phyloP scores from a whole-genome alignment of 352 stramenopile genomes.

The Ophiocytium majus region DNA sequence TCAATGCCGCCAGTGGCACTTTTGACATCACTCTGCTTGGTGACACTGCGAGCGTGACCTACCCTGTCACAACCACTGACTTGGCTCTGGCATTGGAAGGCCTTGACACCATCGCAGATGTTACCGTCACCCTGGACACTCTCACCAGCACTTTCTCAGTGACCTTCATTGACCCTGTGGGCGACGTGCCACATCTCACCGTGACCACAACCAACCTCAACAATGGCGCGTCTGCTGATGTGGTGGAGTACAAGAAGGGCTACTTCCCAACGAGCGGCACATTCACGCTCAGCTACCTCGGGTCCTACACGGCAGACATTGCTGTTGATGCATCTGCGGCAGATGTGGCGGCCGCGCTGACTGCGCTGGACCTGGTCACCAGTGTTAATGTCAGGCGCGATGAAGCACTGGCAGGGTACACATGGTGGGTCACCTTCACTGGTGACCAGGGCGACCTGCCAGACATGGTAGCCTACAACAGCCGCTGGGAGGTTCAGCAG shows the following conservation, averaged over 20 bases:
- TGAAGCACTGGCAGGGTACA: slow-evolving; percentile 59
- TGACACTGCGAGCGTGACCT: slow-evolving; percentile 37
- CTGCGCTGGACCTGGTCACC: slow-evolving; percentile 65
- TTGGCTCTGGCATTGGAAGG: slow-evolving; percentile 64
- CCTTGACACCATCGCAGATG: slow-evolving; percentile 66
- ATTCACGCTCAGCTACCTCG: slow-evolving; percentile 86
- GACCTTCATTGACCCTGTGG: slow-evolving; percentile 84
- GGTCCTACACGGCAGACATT: slow-evolving; percentile 81
- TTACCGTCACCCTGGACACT: slow-evolving; percentile 68
- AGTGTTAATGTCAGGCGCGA: slow-evolving; percentile 64
- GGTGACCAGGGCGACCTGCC: slow-evolving; percentile 89
- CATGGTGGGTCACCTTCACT: slow-evolving; percentile 83
- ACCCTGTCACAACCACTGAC: slow-evolving; percentile 27
- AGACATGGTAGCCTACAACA: slow-evolving; percentile 74
- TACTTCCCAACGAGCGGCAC: slow-evolving; percentile 77
- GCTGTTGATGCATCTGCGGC: slow-evolving; percentile 78
- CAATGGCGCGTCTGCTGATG: slow-evolving; percentile 25
- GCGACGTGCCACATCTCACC: slow-evolving; percentile 74
- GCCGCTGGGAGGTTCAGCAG: slow-evolving; percentile 76
- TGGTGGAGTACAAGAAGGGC: slow-evolving; percentile 68
- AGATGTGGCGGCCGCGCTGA: slow-evolving; percentile 76
- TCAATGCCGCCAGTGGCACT: slow-evolving; percentile 65
- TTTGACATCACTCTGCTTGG: slow-evolving; percentile 70
- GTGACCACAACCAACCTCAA: slow-evolving; percentile 57
- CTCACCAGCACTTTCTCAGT: slow-evolving; percentile 35